Evolutionary conservation across 768 basidiomycete species (phyloP), one percentile per base, ranked within the genome.

Genomic region (Coprinopsis cinerea): DNA sequence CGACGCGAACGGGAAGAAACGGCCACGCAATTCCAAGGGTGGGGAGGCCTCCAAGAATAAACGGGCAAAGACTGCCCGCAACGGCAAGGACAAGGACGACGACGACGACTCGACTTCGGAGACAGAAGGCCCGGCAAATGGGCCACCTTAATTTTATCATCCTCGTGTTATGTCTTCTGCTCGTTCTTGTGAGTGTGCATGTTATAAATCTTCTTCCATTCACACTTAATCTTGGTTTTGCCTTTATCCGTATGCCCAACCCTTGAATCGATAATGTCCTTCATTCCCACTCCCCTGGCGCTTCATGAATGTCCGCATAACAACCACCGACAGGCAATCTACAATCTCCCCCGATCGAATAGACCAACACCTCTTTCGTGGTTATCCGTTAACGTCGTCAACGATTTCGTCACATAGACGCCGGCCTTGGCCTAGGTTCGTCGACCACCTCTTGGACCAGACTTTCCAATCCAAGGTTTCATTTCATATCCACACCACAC

Each of bases 1-100:
- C 35, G 57, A 55, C 15, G 48, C 58, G 1, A 53, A 53, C 37
- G 60, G 44, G 7, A 59, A 42, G 53, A 55, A 53, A 27, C 48
- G 55, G 24, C 44, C 30, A 13, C 43, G 48, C 34, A 30, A 24
- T 11, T 41, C 48, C 23, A 53, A 53, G 14, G 47, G 34, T 43
- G 49, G 24, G 18, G 54, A 47, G n/a, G 44, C 46, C 51, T 51
- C 18, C 40, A 59, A 45, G 55, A 15, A 7, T 46, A 57, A 43
- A 54, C 55, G 28, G 34, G 32, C 25, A 37, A 58, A 56, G 44
- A 50, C 36, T 18, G 41, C 44, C 34, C 47, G 34, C 28, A 37
- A 27, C 15, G 37, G 37, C 6, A 47, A 42, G 39, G 55, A 43
- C 28, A 42, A 25, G 20, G 53, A 50, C 18, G 53, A 49, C 30